Percentiles rank a stretch among this genome's conserved stretches.
phyloP scores from a whole-genome alignment of 148 eudicot genomes.

The Rhododendron molle region DNA sequence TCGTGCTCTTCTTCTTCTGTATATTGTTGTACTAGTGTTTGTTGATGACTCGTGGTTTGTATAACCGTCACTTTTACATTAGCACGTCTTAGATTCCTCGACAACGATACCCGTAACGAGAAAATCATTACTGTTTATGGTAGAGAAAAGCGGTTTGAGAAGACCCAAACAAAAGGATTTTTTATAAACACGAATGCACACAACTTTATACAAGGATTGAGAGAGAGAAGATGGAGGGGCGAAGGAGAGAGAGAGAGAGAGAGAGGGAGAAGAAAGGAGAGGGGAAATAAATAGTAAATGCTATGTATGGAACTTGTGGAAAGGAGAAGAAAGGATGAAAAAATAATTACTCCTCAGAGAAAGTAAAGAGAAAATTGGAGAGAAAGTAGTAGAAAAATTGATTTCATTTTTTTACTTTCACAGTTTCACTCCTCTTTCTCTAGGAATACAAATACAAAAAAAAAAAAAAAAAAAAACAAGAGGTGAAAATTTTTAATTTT shows the following conservation, averaged over 20 bases:
- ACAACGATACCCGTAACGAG: slow-evolving; percentile 22
- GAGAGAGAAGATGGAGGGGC: background rate
- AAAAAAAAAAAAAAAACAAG: too few relatives aligned
- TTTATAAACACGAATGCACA: background rate
- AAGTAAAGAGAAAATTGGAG: too few relatives aligned
- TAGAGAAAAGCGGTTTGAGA: background rate
- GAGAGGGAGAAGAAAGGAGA: background rate
- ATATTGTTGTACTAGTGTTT: background rate
- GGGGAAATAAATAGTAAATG: slow-evolving; percentile 14
- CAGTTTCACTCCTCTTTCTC: too few relatives aligned
- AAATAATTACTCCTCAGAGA: too few relatives aligned
- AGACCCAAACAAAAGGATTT: background rate
- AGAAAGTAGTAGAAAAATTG: too few relatives aligned
- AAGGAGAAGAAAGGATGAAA: too few relatives aligned
- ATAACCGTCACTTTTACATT: slow-evolving; percentile 13
- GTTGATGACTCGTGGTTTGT: background rate
- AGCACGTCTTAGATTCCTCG: slow-evolving; percentile 24
- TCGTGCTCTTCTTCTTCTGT: background rate
- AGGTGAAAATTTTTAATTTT: too few relatives aligned
- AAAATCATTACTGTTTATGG: slow-evolving; percentile 24
- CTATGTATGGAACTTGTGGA: too few relatives aligned
- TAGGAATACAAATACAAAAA: too few relatives aligned
- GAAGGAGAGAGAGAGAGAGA: too few relatives aligned
- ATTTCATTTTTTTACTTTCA: too few relatives aligned
- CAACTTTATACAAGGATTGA: background rate